These are phyloP conservation scores for Houttuynia cordata DNA, from an alignment of 164 flowering plant species.

Conservation along the genomic window DNA sequence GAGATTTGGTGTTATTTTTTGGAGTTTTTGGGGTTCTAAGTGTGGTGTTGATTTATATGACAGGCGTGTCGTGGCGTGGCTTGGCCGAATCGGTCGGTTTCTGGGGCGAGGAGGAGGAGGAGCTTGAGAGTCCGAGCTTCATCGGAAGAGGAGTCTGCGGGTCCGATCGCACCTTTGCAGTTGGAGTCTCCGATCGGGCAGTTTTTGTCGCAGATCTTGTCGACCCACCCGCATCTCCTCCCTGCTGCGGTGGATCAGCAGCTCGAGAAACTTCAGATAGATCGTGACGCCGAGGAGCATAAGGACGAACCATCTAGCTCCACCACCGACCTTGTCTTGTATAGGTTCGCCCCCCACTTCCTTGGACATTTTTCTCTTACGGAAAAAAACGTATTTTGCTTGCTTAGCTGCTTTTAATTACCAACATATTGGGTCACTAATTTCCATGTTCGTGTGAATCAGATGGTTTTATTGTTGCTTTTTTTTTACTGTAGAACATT, in stretches of 20 bases:
- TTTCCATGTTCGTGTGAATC: too few relatives aligned
- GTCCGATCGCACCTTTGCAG: conserved; percentile 73
- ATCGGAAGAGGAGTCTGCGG: conserved; percentile 20
- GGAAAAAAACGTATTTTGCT: too few relatives aligned
- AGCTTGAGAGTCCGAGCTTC: conserved; percentile 30
- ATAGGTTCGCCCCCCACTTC: conserved; percentile 35
- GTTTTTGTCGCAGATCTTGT: conserved; percentile 68
- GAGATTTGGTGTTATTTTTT: background rate
- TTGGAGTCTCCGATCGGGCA: conserved; percentile 86
- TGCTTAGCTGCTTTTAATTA: too few relatives aligned
- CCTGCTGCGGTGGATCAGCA: conserved; percentile 95
- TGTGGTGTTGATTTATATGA: conserved; percentile 3
- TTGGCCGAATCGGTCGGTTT: background rate
- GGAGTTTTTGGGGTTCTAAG: background rate
- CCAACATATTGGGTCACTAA: too few relatives aligned
- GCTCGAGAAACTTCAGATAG: conserved; percentile 79
- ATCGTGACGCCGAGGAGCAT: conserved; percentile 51
- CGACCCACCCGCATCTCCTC: conserved; percentile 82
- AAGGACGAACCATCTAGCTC: conserved; percentile 54
- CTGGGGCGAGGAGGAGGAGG: conserved; percentile 25
- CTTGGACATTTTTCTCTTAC: too few relatives aligned
- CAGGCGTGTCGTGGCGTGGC: conserved; percentile 10
- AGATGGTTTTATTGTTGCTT: too few relatives aligned
- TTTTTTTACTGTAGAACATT: too few relatives aligned
- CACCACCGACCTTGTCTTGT: conserved; percentile 72